Evolutionary conservation across 2,329 filamentous ascomycete species (phyloP).

Genomic region (Ceratocystis papillata): DNA sequence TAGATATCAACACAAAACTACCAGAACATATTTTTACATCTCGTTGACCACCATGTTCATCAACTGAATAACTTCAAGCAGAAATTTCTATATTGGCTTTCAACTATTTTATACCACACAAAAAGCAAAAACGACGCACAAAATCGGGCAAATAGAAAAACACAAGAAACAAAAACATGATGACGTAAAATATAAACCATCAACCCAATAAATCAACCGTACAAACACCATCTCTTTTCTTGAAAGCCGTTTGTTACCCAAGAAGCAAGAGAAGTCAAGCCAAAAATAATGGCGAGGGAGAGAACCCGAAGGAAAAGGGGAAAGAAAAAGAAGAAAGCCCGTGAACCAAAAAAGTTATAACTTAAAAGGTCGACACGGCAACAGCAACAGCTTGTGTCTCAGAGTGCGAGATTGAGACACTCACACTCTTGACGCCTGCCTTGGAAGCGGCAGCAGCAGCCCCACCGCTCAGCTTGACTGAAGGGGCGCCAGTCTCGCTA

Average conservation of each 20-base stretch:
- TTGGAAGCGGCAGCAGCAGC: constrained; percentile 74
- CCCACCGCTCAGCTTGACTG: constrained; percentile 76
- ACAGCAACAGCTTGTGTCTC: constrained; percentile 91
- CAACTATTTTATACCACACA: constrained; percentile 5
- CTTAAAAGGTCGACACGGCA: constrained; percentile 69
- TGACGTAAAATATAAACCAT: not conserved
- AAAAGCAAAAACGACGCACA: not conserved
- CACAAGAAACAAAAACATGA: not conserved
- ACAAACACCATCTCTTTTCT: constrained; percentile 3
- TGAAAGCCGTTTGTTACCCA: not conserved
- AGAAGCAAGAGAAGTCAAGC: constrained; percentile 1
- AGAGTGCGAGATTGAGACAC: constrained; percentile 90
- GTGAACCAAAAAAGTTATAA: constrained; percentile 18
- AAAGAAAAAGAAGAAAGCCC: constrained; percentile 24
- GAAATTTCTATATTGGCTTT: constrained; percentile 2
- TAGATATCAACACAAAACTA: not conserved
- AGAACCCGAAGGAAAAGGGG: constrained; percentile 17
- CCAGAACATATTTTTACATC: not conserved
- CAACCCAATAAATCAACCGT: constrained; percentile 7
- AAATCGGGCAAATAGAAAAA: not conserved
- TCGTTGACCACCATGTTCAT: not conserved
- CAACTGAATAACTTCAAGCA: not conserved
- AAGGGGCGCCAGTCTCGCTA: constrained; percentile 70
- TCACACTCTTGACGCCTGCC: constrained; percentile 78
- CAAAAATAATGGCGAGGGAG: not conserved